Conservation (phyloP, 805 yeast genomes). For the Ogataea neopini region DNA sequence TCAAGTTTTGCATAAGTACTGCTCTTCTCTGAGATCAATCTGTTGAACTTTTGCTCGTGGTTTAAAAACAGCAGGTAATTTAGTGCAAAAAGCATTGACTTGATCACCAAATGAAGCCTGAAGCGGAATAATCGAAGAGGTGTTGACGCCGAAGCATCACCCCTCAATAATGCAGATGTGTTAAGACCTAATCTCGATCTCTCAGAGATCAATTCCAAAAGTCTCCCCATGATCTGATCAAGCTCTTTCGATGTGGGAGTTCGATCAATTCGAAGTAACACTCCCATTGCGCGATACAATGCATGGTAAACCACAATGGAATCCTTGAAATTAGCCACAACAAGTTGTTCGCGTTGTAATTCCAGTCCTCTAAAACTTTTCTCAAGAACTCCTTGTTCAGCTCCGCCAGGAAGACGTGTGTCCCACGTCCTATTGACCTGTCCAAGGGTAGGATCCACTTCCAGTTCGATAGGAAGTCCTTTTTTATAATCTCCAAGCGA, state of each 20-base stretch:
- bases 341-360: conserved; percentile 43
- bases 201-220: conserved; percentile 33
- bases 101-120: conserved; percentile 37
- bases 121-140: conserved; percentile 33
- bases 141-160: conserved; percentile 13
- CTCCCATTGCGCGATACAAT: conserved; percentile 42
- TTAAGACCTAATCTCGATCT: conserved; percentile 31
- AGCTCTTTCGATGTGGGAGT: conserved; percentile 37
- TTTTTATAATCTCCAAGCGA: conserved; percentile 40
- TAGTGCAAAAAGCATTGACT: conserved; percentile 50
- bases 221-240: conserved; percentile 31
- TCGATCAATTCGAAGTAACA: conserved; percentile 35
- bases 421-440: conserved; percentile 38
- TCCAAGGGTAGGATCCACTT: conserved; percentile 38
- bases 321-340: conserved; percentile 48
- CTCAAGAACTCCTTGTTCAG: conserved; percentile 38
- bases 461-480: conserved; percentile 38
- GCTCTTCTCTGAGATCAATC: conserved; percentile 32
- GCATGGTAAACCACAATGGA: conserved; percentile 48
- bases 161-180: conserved; percentile 25
- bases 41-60: conserved; percentile 39
- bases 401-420: conserved; percentile 40
- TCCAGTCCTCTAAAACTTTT: conserved; percentile 34
- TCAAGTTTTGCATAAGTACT: conserved; percentile 33
- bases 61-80: conserved; percentile 47